These are phyloP conservation scores for Ustilago loliicola DNA, from an alignment of 1,284 basidiomycete species.

Conservation along the genomic window DNA sequence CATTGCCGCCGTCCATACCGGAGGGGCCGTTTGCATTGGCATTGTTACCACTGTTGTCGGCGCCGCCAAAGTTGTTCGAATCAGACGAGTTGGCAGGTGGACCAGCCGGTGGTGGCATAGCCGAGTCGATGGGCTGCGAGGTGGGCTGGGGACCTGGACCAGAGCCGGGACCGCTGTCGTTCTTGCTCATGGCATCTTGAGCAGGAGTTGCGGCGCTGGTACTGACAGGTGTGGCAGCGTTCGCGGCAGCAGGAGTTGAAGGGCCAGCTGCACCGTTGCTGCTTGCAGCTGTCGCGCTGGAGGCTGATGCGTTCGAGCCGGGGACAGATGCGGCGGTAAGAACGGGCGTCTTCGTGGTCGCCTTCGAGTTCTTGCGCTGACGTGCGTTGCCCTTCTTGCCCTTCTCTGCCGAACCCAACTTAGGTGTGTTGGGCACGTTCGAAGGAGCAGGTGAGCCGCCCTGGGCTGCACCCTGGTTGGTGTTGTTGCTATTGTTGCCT, in stretches of 20 bases:
- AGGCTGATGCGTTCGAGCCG: constrained; percentile 11
- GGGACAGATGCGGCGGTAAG: constrained; percentile 50
- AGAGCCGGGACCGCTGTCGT: constrained; percentile 13
- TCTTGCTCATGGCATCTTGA: constrained; percentile 31
- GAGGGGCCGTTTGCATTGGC: constrained; percentile 29
- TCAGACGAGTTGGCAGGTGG: constrained; percentile 31
- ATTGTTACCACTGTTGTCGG: constrained; percentile 19
- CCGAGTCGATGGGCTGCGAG: constrained; percentile 37
- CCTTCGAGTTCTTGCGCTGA: constrained; percentile 53
- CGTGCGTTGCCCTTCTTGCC: constrained; percentile 57
- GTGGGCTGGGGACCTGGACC: constrained; percentile 31
- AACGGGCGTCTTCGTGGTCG: constrained; percentile 53
- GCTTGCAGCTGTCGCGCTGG: constrained; percentile 12
- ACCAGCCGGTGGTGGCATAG: constrained; percentile 46
- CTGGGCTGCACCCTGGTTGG: constrained; percentile 13
- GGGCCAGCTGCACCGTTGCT: constrained; percentile 39
- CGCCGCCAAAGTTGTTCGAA: constrained; percentile 13
- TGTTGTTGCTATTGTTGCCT: constrained; percentile 21
- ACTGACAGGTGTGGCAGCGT: constrained; percentile 55
- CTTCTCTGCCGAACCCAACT: constrained; percentile 55
- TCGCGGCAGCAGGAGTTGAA: constrained; percentile 47
- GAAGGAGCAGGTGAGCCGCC: constrained; percentile 35
- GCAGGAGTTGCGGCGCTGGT: constrained; percentile 53
- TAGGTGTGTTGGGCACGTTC: constrained; percentile 54
- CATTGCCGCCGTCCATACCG: constrained; percentile 8